These are phyloP conservation scores for Quercus lobata DNA, from an alignment of 331 rosid species.

Conservation along the genomic window DNA sequence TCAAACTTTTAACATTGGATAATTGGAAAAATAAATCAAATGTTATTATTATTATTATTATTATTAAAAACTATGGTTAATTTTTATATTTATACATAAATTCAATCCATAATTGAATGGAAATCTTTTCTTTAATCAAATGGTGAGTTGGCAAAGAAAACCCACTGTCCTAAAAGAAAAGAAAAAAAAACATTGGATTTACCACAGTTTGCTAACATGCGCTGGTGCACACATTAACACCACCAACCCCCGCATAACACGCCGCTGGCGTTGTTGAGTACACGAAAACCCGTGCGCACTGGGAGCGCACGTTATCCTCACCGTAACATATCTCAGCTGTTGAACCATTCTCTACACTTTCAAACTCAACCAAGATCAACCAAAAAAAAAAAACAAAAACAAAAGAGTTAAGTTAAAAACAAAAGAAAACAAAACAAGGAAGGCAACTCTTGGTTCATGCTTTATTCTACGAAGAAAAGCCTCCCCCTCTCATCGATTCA, in stretches of 20 bases:
- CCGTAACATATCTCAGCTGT: constrained; percentile 20
- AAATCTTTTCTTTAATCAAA: no score
- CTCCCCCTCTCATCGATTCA: constrained; percentile 55
- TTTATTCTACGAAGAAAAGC: constrained; percentile 42
- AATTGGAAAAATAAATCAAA: no score
- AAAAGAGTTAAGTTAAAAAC: not conserved
- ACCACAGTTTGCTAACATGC: not conserved
- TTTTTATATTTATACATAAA: no score
- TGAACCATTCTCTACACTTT: constrained; percentile 20
- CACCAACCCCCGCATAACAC: not conserved
- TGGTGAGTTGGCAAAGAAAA: not conserved
- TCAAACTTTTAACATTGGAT: no score
- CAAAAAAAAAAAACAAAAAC: not conserved
- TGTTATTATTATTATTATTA: no score
- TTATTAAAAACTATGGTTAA: no score
- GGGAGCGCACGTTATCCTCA: constrained; percentile 43
- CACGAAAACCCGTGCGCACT: constrained; percentile 36
- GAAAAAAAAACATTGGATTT: no score
- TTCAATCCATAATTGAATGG: no score
- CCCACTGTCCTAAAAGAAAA: not conserved
- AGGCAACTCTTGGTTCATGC: constrained; percentile 52
- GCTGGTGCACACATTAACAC: constrained; percentile 19
- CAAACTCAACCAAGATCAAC: not conserved
- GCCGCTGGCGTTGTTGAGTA: constrained; percentile 31
- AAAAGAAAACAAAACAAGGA: not conserved